Percentiles rank a stretch among this genome's conserved stretches.
phyloP scores from a whole-genome alignment of 352 stramenopile genomes.

The Thalassiosira allenii region DNA sequence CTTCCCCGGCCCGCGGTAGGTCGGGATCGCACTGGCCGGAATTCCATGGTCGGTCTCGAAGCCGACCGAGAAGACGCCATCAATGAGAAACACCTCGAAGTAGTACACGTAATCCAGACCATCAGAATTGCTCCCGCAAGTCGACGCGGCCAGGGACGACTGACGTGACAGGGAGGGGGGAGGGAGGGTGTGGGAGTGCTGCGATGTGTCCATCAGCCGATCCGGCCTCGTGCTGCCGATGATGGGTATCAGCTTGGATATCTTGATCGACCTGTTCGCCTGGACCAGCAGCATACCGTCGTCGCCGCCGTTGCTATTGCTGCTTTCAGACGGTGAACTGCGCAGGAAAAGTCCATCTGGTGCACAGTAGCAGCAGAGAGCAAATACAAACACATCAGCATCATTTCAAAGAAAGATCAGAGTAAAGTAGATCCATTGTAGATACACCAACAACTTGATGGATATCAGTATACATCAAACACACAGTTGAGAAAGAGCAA shows the following conservation, averaged over 20 bases:
- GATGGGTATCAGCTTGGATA: conserved; percentile 25
- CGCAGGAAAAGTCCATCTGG: conserved; percentile 18
- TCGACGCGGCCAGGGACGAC: neutral
- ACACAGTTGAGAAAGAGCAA: too few species aligned
- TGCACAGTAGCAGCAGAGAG: too few species aligned
- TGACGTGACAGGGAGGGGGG: conserved; percentile 15
- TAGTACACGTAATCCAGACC: conserved; percentile 32
- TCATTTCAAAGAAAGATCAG: too few species aligned
- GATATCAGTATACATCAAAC: too few species aligned
- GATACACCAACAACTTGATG: too few species aligned
- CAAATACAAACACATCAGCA: too few species aligned
- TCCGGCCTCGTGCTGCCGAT: conserved; percentile 11
- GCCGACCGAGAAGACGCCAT: conserved; percentile 18
- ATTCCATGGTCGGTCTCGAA: conserved; percentile 6
- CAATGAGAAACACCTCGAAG: conserved; percentile 34
- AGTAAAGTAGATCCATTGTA: too few species aligned
- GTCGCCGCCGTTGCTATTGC: neutral
- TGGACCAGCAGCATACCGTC: neutral
- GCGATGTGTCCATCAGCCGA: neutral
- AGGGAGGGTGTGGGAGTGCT: neutral
- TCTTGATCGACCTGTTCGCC: conserved; percentile 26
- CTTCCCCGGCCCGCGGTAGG: neutral
- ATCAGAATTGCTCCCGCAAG: too few species aligned
- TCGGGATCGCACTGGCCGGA: neutral
- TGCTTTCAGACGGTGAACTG: neutral